Base-by-base conservation (phyloP, 306 rosid species). In the Vigna reflexopilosa region DNA sequence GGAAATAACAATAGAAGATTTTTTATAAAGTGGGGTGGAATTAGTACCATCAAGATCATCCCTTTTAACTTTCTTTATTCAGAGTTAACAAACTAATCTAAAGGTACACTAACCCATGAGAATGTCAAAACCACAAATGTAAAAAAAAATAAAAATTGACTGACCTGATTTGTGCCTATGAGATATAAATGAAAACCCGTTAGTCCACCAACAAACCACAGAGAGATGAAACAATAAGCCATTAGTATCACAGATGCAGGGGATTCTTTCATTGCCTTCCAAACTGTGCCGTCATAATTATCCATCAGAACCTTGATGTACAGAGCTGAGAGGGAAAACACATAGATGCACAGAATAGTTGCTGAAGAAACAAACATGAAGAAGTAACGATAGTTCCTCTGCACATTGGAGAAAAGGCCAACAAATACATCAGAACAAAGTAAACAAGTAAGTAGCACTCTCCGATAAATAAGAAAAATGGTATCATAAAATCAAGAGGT, bases 161-260 rank as follows among this genome's bases (percentile, higher is more conserved):
- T 73, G 56, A 94, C 98, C 96, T 94, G 97, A 78, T 94, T 91
- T 77, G 93, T 84, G 80, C 93, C 92, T 70, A 90, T 90, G 32
- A 94, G 97, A 89, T 94, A 94, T 81, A 89, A 73, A 83, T 94
- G 98, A 82, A 91, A 94, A 78, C 96, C 97, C 34, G 97, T 91
- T 71, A 94, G 85, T 63, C 98, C 98, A 81, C 97, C 98, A 82
- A 94, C 96, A 83, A 94, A 94, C 98, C 97, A 94, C 51, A 91
- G 83, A 44, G 96, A 86, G 76, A 94, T 83, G 84, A 90, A 94
- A 83, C 91, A 91, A 77, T 89, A 94, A 40, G 83, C 91, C 93
- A 94, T 91, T 72, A 94, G 85, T 73, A 94, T 83, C 80, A 91
- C 92, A 36, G 98, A 91, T 28, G 89, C 90, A 55, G 97, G 98